Evolutionary conservation across 306 rosid species (phyloP).

Genomic region (Corylus americana): DNA sequence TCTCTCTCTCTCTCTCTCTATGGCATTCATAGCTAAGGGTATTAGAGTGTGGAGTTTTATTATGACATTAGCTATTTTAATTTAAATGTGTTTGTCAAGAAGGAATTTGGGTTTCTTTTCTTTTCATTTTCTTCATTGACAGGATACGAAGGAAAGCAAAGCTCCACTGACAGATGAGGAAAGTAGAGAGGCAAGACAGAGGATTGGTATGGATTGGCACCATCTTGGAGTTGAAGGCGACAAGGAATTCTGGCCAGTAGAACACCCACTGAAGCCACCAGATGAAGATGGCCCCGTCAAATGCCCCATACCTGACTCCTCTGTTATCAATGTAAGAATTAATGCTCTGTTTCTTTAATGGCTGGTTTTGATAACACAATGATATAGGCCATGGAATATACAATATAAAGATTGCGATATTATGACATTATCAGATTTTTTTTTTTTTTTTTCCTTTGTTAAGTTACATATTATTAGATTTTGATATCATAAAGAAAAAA

Average conservation of each 20-base stretch:
- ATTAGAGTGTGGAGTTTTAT: constrained; percentile 25
- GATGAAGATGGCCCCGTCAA: constrained; percentile 93
- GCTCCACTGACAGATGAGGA: constrained; percentile 49
- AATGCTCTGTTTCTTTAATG: too few species aligned
- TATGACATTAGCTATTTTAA: neutral
- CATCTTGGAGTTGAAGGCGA: constrained; percentile 50
- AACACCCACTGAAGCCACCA: constrained; percentile 86
- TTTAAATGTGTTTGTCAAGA: neutral
- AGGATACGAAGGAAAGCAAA: constrained; percentile 51
- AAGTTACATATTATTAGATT: too few species aligned
- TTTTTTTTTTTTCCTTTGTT: too few species aligned
- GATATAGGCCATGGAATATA: too few species aligned
- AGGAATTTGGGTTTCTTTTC: neutral
- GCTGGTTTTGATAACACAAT: too few species aligned
- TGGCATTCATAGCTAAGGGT: constrained; percentile 5
- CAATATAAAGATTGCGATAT: too few species aligned
- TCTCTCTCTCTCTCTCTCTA: constrained; percentile 1
- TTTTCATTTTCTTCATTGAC: neutral
- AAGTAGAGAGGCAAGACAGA: constrained; percentile 20
- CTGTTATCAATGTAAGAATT: constrained; percentile 66
- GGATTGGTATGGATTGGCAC: constrained; percentile 40
- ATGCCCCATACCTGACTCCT: constrained; percentile 90
- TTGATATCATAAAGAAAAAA: too few species aligned
- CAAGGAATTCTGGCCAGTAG: constrained; percentile 79
- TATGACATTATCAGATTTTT: too few species aligned